Evolutionary conservation across 345 rosid species (phyloP), one percentile per base, ranked within the genome.

Genomic region (Aquilaria yunnanensis): DNA sequence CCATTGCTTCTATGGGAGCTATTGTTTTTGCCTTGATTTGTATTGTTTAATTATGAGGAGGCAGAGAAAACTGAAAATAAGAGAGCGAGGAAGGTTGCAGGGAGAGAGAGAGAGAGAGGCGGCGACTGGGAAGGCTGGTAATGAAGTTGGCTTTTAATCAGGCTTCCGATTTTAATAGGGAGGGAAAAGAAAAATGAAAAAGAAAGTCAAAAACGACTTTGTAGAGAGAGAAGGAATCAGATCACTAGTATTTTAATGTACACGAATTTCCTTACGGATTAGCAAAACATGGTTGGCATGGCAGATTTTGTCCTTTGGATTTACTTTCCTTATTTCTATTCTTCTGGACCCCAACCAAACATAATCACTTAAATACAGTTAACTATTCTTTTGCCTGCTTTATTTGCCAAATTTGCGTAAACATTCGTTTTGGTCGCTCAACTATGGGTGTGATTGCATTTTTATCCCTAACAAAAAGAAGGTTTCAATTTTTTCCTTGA

Each of bases 101-200:
- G 16, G 16, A 56, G 29, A 30, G 31, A 11, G 16, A 10, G 5
- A 14, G 47, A 53, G 10, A 56, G 63, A 64, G 75, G 54, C 58
- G 72, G 66, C 66, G 46, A 37, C n/a, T 47, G 48, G 65, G 34
- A 43, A 31, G 51, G 34, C 49, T 64, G 13, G 53, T 62, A 54
- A 57, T 47, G 60, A 52, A 32, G 9, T 32, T 59, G 63, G 58
- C 34, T 57, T 68, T 66, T 62, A 41, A 69, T 53, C 47, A 13
- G 79, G 73, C 67, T 66, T 74, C 70, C 70, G 74, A 47, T 72
- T 61, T 66, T 67, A 47, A 47, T 60, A 51, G 80, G 63, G 75
- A 64, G 78, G 23, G 23, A 23, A 23, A 23, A 23, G 23, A 23
- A 23, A 23, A 23, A 23, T 23, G 23, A 23, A 23, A 23, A 23